Evolutionary conservation across 495 filamentous ascomycete species (phyloP).

Genomic region (Articulospora tetracladia): DNA sequence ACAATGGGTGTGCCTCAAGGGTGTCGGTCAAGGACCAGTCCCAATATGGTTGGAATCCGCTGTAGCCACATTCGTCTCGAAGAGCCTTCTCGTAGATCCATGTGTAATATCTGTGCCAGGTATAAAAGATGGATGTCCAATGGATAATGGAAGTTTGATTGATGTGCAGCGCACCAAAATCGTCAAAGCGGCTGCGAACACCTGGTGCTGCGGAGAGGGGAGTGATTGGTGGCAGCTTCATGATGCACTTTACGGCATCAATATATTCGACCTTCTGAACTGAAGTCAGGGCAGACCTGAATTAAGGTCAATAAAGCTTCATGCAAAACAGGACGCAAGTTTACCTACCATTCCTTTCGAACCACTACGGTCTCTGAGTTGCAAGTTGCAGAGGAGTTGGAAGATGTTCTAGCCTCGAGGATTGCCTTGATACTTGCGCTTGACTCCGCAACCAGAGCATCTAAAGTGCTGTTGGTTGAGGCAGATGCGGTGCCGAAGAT

Average conservation of each 20-base stretch:
- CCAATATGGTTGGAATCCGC: neutral
- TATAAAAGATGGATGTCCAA: constrained; percentile 44
- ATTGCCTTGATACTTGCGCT: too few species aligned
- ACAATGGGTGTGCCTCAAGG: constrained; percentile 37
- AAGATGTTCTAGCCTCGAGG: too few species aligned
- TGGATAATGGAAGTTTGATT: neutral
- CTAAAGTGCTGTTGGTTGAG: too few species aligned
- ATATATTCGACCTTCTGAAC: constrained; percentile 48
- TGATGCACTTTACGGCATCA: constrained; percentile 62
- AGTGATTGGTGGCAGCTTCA: constrained; percentile 38
- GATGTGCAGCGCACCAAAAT: constrained; percentile 62
- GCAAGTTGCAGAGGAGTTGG: too few species aligned
- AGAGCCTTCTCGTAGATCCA: constrained; percentile 1
- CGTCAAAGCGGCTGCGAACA: constrained; percentile 52
- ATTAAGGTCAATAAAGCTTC: neutral
- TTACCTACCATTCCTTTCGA: constrained; percentile 29
- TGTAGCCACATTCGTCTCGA: neutral
- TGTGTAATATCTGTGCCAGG: constrained; percentile 44
- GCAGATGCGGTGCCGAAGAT: too few species aligned
- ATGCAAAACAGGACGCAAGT: neutral
- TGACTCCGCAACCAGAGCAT: too few species aligned
- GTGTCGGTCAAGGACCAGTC: neutral
- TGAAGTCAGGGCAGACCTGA: neutral
- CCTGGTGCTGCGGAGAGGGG: constrained; percentile 34
- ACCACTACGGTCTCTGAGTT: constrained; percentile 13